These are phyloP conservation scores for Talaromyces sp. DNA, from an alignment of 2,329 filamentous ascomycete genomes.

Conservation along the genomic window DNA sequence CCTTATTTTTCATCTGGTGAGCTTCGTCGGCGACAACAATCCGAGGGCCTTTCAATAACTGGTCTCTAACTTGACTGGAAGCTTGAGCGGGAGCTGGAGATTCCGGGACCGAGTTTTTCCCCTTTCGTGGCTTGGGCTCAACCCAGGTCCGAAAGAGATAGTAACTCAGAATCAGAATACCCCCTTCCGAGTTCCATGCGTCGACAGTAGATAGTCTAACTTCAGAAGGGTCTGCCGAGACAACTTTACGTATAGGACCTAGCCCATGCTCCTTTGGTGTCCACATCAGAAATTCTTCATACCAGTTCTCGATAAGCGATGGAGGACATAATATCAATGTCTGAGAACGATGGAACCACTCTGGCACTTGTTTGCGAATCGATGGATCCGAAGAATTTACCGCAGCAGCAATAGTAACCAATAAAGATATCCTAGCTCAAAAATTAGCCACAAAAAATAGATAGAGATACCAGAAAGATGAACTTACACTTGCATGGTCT, in stretches of 20 bases:
- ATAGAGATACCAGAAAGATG: not conserved
- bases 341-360: slow-evolving; percentile 56
- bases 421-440: slow-evolving; percentile 61
- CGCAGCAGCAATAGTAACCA: slow-evolving; percentile 68
- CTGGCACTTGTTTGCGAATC: slow-evolving; percentile 64
- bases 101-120: slow-evolving; percentile 23
- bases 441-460: slow-evolving; percentile 6
- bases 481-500: slow-evolving; percentile 77
- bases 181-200: slow-evolving; percentile 61
- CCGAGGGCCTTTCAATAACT: slow-evolving; percentile 59
- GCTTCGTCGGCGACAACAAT: slow-evolving; percentile 84
- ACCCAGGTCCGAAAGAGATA: slow-evolving; percentile 56
- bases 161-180: slow-evolving; percentile 75
- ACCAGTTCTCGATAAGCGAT: slow-evolving; percentile 74
- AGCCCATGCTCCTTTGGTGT: slow-evolving; percentile 50
- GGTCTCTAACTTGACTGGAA: slow-evolving; percentile 26
- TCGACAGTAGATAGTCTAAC: slow-evolving; percentile 47
- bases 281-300: slow-evolving; percentile 72
- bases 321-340: slow-evolving; percentile 74
- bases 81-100: slow-evolving; percentile 32
- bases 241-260: slow-evolving; percentile 55
- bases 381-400: slow-evolving; percentile 54
- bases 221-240: slow-evolving; percentile 30
- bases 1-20: slow-evolving; percentile 68
- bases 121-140: slow-evolving; percentile 35